phyloP scores from a whole-genome alignment of 176 grass and related monocot genomes.

The Pontederia paniculata region DNA sequence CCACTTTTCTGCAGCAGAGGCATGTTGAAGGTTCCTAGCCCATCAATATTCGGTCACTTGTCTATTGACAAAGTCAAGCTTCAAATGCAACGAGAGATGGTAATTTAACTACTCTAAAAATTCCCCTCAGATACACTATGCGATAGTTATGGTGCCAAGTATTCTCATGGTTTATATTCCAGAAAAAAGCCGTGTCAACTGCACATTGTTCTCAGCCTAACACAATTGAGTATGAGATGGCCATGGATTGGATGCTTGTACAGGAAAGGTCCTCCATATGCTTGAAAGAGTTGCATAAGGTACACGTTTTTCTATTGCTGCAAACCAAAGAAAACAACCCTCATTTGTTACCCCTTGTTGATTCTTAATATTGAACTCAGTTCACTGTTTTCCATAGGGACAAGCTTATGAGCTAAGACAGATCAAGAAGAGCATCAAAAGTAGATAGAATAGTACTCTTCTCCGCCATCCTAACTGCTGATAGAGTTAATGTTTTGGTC shows the following conservation, averaged over 20 bases:
- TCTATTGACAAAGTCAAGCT: slow-evolving; percentile 27
- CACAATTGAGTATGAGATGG: slow-evolving; percentile 86
- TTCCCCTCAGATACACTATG: neutral
- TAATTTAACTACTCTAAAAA: slow-evolving; percentile 11
- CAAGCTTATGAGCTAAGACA: slow-evolving; percentile 3
- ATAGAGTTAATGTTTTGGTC: no score
- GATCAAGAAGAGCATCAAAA: neutral
- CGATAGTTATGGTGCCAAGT: neutral
- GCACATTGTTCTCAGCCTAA: slow-evolving; percentile 95
- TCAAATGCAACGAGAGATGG: slow-evolving; percentile 54
- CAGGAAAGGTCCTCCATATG: slow-evolving; percentile 31
- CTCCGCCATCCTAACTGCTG: no score
- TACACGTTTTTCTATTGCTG: neutral
- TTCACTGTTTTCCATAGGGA: neutral
- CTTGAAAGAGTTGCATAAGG: slow-evolving; percentile 41
- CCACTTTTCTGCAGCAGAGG: slow-evolving; percentile 89
- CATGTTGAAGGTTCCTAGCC: slow-evolving; percentile 52
- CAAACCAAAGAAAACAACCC: neutral
- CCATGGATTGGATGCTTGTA: slow-evolving; percentile 66
- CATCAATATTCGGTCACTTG: slow-evolving; percentile 61
- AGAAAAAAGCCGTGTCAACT: slow-evolving; percentile 86
- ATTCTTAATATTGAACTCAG: neutral
- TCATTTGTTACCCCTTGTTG: neutral
- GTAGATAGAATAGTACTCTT: neutral
- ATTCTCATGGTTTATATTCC: slow-evolving; percentile 18